Evolutionary conservation across 2,329 filamentous ascomycete species (phyloP).

Genomic region (Ascochyta clinopodiicola): DNA sequence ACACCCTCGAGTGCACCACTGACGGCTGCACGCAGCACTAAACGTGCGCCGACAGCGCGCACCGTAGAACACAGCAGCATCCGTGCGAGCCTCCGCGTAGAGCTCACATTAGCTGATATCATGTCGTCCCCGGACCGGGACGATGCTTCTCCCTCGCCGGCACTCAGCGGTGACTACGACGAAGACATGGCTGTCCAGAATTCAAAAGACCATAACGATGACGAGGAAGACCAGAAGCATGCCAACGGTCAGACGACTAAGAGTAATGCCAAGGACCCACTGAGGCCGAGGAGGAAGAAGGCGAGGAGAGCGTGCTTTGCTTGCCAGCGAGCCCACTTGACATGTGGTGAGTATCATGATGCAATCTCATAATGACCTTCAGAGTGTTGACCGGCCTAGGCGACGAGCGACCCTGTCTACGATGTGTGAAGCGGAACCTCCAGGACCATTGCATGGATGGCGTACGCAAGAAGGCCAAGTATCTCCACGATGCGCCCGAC

Average conservation of each 20-base stretch:
- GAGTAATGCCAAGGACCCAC: conserved; percentile 80
- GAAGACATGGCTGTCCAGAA: conserved; percentile 54
- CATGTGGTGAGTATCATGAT: conserved; percentile 79
- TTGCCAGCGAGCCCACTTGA: conserved; percentile 95
- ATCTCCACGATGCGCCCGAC: conserved; percentile 92
- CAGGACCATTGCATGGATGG: conserved; percentile 94
- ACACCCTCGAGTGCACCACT: conserved; percentile 42
- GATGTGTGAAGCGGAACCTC: conserved; percentile 92
- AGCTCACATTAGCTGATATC: conserved; percentile 48
- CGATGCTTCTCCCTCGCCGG: conserved; percentile 56
- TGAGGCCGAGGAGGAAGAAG: conserved; percentile 91
- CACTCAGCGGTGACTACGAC: conserved; percentile 51
- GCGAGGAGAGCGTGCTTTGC: conserved; percentile 94
- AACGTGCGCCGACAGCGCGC: conserved; percentile 49
- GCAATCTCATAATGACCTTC: too few species aligned
- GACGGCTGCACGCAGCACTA: conserved; percentile 49
- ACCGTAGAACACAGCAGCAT: conserved; percentile 38
- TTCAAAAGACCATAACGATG: conserved; percentile 48
- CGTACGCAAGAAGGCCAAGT: conserved; percentile 98
- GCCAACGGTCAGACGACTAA: conserved; percentile 41
- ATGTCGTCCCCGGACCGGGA: conserved; percentile 57
- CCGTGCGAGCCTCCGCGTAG: conserved; percentile 36
- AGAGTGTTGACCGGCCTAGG: conserved; percentile 59
- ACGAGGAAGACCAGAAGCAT: conserved; percentile 41
- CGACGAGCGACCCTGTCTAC: conserved; percentile 90